Evolutionary conservation across 306 rosid genomes (phyloP).

Genomic region (Malus sylvestris): DNA sequence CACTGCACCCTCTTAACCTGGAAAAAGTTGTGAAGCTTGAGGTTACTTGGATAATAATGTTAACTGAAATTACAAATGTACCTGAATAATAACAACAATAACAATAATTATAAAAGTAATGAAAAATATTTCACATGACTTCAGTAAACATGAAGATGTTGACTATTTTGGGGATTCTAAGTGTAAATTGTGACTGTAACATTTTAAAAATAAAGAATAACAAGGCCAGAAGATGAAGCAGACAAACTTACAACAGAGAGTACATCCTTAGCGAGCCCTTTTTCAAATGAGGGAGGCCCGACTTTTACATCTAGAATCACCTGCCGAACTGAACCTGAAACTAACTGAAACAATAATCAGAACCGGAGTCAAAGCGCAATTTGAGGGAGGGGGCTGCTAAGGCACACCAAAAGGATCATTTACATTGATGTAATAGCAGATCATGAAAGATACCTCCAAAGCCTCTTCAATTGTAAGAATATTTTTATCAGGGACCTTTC

Average conservation of each 20-base stretch:
- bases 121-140: neutral
- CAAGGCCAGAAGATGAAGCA: slow-evolving; percentile 1
- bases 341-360: slow-evolving; percentile 34
- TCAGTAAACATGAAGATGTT: neutral
- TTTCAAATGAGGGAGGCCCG: slow-evolving; percentile 83
- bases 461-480: slow-evolving; percentile 75
- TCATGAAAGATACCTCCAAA: slow-evolving; percentile 36
- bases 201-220: neutral
- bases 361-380: slow-evolving; percentile 14
- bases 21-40: slow-evolving; percentile 16
- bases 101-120: neutral
- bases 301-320: slow-evolving; percentile 80
- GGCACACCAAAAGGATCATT: neutral
- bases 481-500: slow-evolving; percentile 37
- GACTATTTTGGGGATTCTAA: neutral
- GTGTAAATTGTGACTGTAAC: neutral
- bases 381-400: neutral
- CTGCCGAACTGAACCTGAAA: slow-evolving; percentile 56
- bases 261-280: slow-evolving; percentile 69
- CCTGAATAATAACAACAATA: neutral
- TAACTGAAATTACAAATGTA: neutral
- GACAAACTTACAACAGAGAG: slow-evolving; percentile 65
- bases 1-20: slow-evolving; percentile 71
- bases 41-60: slow-evolving; percentile 2
- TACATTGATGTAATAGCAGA: neutral